A percentile compares a stretch with the other conserved stretches of the same genome.
phyloP scores from a whole-genome alignment of 345 rosid genomes.

The Linum trigynum region DNA sequence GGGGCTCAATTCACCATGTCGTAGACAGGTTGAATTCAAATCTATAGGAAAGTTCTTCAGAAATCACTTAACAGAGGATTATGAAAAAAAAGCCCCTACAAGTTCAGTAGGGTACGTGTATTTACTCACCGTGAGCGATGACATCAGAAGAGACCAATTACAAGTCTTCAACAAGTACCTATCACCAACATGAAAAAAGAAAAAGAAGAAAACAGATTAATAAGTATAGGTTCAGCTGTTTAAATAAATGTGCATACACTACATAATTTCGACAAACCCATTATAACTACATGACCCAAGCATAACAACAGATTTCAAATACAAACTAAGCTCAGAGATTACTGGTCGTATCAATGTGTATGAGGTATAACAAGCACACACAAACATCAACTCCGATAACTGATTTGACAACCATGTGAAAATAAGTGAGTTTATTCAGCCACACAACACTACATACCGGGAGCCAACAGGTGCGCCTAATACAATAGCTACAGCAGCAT shows the following conservation, averaged over 20 bases:
- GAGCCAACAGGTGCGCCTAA: conserved; percentile 78
- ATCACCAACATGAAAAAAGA: conserved; percentile 13
- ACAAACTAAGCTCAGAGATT: not conserved
- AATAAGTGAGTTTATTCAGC: conserved; percentile 1
- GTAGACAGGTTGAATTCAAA: too few relatives aligned
- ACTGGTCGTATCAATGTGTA: too few relatives aligned
- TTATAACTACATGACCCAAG: too few relatives aligned
- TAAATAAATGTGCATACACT: not conserved
- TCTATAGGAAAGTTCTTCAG: too few relatives aligned
- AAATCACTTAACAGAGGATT: not conserved
- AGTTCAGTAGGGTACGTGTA: not conserved
- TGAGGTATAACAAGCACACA: not conserved
- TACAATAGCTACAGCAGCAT: conserved; percentile 69
- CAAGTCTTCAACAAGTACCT: conserved; percentile 55
- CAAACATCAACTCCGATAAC: conserved; percentile 20
- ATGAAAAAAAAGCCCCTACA: not conserved
- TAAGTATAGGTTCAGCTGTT: not conserved
- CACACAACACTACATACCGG: conserved; percentile 39
- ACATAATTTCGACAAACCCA: not conserved
- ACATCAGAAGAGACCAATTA: conserved; percentile 73
- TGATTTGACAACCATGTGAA: conserved; percentile 12
- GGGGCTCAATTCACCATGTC: too few relatives aligned
- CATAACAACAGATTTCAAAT: too few relatives aligned
- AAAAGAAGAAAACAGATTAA: too few relatives aligned
- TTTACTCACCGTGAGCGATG: conserved; percentile 59